Base-by-base conservation (phyloP, 768 basidiomycete species). In the Mycena galopus region DNA sequence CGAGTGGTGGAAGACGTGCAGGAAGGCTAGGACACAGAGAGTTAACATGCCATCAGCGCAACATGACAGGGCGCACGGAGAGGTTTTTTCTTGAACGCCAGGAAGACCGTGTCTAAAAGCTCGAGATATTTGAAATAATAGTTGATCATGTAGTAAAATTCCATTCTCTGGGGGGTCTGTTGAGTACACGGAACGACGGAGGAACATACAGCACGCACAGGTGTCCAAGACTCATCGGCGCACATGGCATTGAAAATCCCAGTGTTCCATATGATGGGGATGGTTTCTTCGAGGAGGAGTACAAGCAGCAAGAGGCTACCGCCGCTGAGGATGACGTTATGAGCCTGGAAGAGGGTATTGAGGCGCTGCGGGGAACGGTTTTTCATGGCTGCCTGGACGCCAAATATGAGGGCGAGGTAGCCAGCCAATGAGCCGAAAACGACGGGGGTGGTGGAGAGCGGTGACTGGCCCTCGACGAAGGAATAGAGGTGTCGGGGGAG, bases 1-100 rank as follows among this genome's bases (percentile, higher is more conserved):
- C 69, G 98, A 96, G 86, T 99, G 98, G 83, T 99, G 98, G 88
- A 98, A 99, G 74, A 99, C 97, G 83, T 99, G 98, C 72, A 99
- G 86, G 86, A 99, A 99, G 77, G 95, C 96, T 97, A 76, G 50
- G 51, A n/a, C n/a, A n/a, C n/a, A 62, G 21, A 72, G 11, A 33
- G 77, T 65, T 33, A 73, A 55, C 33, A 61, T 42, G 21, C n/a
- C 33, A 35, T 68, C 16, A 44, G 59, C 42, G 39, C 50, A 65
- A 47, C 32, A 53, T 25, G 67, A 32, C 25, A 7, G 56, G 27
- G 83, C 92, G 72, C 79, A 97, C 96, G 94, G 60, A 99, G 88
- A 19, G 96, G 96, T 84, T 99, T 99, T 89, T 99, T 99, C 91
- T 99, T 99, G 78, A 98, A 85, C 12, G 94, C 95, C 75, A 99